Evolutionary conservation across 495 filamentous ascomycete species (phyloP).

Genomic region (Ramalina intermedia): DNA sequence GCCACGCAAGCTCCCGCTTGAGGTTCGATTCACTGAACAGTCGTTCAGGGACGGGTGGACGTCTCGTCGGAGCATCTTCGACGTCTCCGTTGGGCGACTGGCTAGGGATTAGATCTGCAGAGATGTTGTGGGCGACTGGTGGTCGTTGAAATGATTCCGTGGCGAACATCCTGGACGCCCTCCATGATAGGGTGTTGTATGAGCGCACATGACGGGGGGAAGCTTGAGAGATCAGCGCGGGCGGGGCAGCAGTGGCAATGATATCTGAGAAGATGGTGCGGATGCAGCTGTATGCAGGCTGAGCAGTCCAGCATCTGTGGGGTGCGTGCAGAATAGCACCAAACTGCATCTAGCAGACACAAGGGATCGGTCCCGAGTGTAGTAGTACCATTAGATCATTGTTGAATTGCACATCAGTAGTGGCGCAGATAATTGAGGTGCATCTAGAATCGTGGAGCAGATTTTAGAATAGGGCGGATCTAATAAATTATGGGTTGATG

Average conservation of each 20-base stretch:
- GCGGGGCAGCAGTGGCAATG: not conserved
- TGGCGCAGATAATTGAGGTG: not conserved
- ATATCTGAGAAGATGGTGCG: conserved; percentile 6
- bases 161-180: not conserved
- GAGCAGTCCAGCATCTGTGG: conserved; percentile 15
- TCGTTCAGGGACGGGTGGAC: not conserved
- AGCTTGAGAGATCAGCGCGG: not conserved
- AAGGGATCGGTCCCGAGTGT: too few relatives aligned
- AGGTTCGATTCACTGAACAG: conserved; percentile 12
- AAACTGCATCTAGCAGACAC: not conserved
- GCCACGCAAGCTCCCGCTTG: conserved; percentile 42
- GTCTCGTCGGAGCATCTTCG: not conserved
- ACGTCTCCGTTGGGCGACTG: not conserved
- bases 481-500: too few relatives aligned
- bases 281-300: conserved; percentile 16
- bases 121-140: not conserved
- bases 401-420: not conserved
- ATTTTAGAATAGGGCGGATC: too few relatives aligned
- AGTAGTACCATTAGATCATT: not conserved
- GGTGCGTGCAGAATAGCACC: not conserved
- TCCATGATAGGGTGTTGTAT: not conserved
- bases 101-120: not conserved
- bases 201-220: not conserved
- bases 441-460: too few relatives aligned
- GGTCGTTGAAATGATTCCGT: not conserved